Evolutionary conservation across 1,284 basidiomycete genomes (phyloP), one percentile per base, ranked within the genome.

Genomic region (Ganoderma lingzhi): DNA sequence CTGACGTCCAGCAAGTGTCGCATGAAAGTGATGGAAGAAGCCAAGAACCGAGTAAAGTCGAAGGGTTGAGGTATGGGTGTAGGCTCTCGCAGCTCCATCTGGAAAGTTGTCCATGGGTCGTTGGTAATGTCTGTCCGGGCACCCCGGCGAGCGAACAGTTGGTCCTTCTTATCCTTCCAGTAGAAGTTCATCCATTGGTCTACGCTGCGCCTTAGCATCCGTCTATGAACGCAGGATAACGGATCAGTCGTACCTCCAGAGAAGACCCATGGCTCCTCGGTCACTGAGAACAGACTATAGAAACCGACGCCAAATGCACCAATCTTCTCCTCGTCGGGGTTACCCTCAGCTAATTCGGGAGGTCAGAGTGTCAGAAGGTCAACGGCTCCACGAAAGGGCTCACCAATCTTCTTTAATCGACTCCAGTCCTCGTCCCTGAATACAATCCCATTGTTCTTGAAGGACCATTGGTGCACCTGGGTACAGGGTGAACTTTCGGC

Each of bases 21-120:
- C 90, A 99, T 99, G 81, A 99, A 99, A 0, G 96, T 97, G 68
- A 99, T 91, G 0, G 95, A 96, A 1, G 96, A 97, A 23, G 93
- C 88, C 19, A 99, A 86, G 80, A 99, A 99, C 44, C 95, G 90
- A 42, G 93, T 90, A 71, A 98, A 91, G 75, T 97, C 95, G 69
- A 97, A 93, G 0, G 93, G 86, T 3, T 88, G 86, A 12, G 97
- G 96, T 61, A 98, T 92, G 0, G 95, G 90, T 0, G 87, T 85
- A 1, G 94, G 90, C 78, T 98, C 95, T 51, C 98, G 89, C 1
- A 99, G 86, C 2, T 86, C 84, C 94, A 99, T 97, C 71, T 95
- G 89, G 80, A 99, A 98, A 0, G 92, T 88, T 3, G 97, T 98
- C 96, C 96, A 98, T 14, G 85, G 83, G 64, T 82, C 82, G 19